Base-by-base conservation (phyloP, 306 rosid genomes). In the Canavalia gladiata region DNA sequence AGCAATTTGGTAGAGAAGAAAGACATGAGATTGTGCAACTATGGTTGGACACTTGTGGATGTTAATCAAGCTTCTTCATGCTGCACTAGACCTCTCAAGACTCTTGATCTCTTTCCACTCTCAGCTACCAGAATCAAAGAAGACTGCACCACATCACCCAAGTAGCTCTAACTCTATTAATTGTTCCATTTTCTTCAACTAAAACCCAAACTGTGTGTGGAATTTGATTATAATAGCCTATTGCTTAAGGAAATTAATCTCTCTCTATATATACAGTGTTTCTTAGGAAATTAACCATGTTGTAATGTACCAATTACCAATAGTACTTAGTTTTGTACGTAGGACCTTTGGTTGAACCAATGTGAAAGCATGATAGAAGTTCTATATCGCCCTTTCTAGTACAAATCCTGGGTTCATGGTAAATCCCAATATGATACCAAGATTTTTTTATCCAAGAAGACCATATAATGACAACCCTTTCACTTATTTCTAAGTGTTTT, bases 71-170 rank as follows among this genome's bases (percentile, higher is more conserved):
- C 68, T 78, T 77, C 87, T 45, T 68, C 87, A 42, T 85, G 87
- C 56, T 73, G 79, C 74, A 70, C 86, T 42, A 72, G 78, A 58
- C 92, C 92, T 46, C 89, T 90, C 62, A 88, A 87, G 87, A 94
- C 98, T 72, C 97, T 94, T 68, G 89, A 94, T 54, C 95, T 94
- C 79, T 94, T 94, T 71, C 98, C 98, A n/a, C 68, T 89, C 75
- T 84, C 90, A 34, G 72, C 90, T 34, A 56, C 94, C 42, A 83
- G 74, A 75, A 86, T 83, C 83, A 86, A 83, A 91, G 92, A 90
- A 81, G 90, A 89, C 43, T 79, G 83, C 84, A 84, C 86, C 18
- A 8, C 82, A 46, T 28, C 65, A 49, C 57, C 74, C 28, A 47
- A 47, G 39, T 5, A 75, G 33, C 84, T 57, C 25, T 66, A 1